These are phyloP conservation scores for Hypoxylon trugodes DNA, from an alignment of 495 filamentous ascomycete species.

Conservation along the genomic window DNA sequence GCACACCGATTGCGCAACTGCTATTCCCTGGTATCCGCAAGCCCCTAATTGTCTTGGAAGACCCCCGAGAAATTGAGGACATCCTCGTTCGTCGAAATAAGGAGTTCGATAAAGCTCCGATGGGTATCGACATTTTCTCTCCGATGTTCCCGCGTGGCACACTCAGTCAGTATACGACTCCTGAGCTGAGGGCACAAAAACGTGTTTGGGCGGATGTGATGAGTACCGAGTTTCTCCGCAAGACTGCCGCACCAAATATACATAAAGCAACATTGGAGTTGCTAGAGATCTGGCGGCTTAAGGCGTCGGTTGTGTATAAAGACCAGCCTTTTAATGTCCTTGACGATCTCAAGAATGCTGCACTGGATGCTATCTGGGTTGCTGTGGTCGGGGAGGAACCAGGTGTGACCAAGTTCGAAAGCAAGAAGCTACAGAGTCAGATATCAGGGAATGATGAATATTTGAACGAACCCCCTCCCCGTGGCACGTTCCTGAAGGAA, in stretches of 20 bases:
- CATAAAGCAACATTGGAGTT: not conserved
- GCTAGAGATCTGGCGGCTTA: not conserved
- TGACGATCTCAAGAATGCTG: not conserved
- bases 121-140: not conserved
- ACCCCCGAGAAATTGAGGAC: not conserved
- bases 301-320: not conserved
- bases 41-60: not conserved
- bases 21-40: too few relatives aligned
- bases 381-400: not conserved
- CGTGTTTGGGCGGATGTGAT: not conserved
- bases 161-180: not conserved
- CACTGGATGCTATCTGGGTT: not conserved
- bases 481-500: not conserved
- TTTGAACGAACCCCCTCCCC: too few relatives aligned
- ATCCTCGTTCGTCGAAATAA: not conserved
- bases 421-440: not conserved
- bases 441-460: not conserved
- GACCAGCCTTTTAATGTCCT: not conserved
- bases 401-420: not conserved
- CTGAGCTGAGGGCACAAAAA: not conserved
- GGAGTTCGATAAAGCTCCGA: not conserved
- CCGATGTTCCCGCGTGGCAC: not conserved
- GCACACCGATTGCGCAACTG: too few relatives aligned
- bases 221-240: not conserved
- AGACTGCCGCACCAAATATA: not conserved